Percentiles rank a stretch among this genome's conserved stretches.
Conservation (phyloP, 805 yeast species). For the Dipodascus geniculatus region DNA sequence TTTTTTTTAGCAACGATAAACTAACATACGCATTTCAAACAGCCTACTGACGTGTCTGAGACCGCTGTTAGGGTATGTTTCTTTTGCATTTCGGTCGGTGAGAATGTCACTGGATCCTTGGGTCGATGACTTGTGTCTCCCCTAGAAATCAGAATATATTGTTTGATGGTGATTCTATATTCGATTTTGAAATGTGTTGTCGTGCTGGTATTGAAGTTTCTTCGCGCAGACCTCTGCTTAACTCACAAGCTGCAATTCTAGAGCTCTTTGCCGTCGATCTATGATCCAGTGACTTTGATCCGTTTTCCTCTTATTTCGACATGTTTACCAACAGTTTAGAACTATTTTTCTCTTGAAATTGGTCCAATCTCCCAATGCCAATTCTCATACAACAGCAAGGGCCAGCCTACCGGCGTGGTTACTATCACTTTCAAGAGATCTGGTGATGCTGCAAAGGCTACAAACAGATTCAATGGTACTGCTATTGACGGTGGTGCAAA, state of each 20-base stretch:
- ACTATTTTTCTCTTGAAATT: slow-evolving; percentile 75
- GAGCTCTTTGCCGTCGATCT: neutral
- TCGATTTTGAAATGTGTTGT: neutral
- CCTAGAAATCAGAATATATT: neutral
- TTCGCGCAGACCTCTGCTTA: neutral
- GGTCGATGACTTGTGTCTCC: slow-evolving; percentile 20
- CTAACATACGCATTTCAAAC: slow-evolving; percentile 11
- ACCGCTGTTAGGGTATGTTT: slow-evolving; percentile 76
- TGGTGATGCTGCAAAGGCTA: slow-evolving; percentile 66
- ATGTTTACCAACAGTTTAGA: slow-evolving; percentile 34
- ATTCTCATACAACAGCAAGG: slow-evolving; percentile 74
- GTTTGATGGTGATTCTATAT: neutral
- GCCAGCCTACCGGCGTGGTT: slow-evolving; percentile 86
- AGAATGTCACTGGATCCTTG: slow-evolving; percentile 48
- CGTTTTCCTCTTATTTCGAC: neutral
- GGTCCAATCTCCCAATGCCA: slow-evolving; percentile 71
- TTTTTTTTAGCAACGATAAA: slow-evolving; percentile 2
- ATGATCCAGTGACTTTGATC: slow-evolving; percentile 6
- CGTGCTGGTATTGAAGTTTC: neutral
- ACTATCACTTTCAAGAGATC: slow-evolving; percentile 64
- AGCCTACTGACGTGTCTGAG: slow-evolving; percentile 74
- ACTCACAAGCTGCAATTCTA: neutral
- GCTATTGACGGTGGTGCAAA: slow-evolving; percentile 82
- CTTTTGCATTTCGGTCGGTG: neutral
- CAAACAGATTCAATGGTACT: slow-evolving; percentile 78